phyloP scores from a whole-genome alignment of 768 basidiomycete genomes.

The Panaeolus cyanescens region DNA sequence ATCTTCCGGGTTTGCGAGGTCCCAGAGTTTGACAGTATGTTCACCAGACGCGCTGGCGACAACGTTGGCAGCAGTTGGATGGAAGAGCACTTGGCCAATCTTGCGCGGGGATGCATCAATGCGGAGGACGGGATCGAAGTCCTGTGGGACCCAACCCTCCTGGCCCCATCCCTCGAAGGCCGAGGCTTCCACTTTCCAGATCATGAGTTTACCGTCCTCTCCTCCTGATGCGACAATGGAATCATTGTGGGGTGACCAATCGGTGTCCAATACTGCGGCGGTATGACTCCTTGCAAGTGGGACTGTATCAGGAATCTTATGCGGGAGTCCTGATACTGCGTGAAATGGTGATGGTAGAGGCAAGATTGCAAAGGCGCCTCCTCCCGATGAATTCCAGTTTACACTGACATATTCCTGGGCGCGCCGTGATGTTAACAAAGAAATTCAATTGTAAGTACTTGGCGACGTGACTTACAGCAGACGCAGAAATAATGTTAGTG shows the following conservation, averaged over 20 bases:
- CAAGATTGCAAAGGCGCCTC: slow-evolving; percentile 93
- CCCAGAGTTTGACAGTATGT: slow-evolving; percentile 89
- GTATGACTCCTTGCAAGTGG: slow-evolving; percentile 90
- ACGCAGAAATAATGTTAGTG: slow-evolving; percentile 88
- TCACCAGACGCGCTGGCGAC: slow-evolving; percentile 83
- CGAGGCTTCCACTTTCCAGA: slow-evolving; percentile 79
- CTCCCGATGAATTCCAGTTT: slow-evolving; percentile 94
- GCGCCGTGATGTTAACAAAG: slow-evolving; percentile 3
- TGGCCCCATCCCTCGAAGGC: slow-evolving; percentile 83
- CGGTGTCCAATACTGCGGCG: slow-evolving; percentile 88
- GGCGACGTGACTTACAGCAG: slow-evolving; percentile 61
- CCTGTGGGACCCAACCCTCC: slow-evolving; percentile 80
- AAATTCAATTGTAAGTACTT: slow-evolving; percentile 5
- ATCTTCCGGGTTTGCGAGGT: slow-evolving; percentile 74
- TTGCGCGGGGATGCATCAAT: slow-evolving; percentile 84
- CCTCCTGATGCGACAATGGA: slow-evolving; percentile 86
- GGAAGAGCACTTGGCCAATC: slow-evolving; percentile 92
- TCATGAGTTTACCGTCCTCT: slow-evolving; percentile 91
- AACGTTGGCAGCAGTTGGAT: slow-evolving; percentile 87
- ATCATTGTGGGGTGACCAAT: slow-evolving; percentile 96
- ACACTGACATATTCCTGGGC: slow-evolving; percentile 80
- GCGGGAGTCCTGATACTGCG: slow-evolving; percentile 54
- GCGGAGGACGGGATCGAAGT: slow-evolving; percentile 83
- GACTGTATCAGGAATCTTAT: slow-evolving; percentile 88
- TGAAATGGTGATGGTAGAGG: slow-evolving; percentile 79